These are phyloP conservation scores for Aspergillus nomiae DNA, from an alignment of 2,329 filamentous ascomycete genomes.

Conservation along the genomic window DNA sequence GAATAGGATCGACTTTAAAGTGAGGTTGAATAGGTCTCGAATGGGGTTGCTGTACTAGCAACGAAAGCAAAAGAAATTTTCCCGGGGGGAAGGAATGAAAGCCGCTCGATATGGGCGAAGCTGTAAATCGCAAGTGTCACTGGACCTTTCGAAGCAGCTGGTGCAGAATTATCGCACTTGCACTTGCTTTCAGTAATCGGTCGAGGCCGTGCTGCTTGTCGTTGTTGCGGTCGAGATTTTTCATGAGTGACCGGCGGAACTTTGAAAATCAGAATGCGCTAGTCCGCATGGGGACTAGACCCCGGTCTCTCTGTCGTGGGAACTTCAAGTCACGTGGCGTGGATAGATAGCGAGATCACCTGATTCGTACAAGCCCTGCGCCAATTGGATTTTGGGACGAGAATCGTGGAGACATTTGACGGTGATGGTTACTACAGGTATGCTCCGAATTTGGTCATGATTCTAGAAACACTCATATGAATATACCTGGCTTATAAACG, in stretches of 20 bases:
- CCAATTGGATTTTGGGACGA: constrained; percentile 11
- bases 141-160: constrained; percentile 25
- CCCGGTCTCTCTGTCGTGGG: constrained; percentile 20
- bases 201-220: constrained; percentile 39
- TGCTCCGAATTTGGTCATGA: background rate
- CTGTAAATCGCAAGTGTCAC: constrained; percentile 14
- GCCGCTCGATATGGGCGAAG: constrained; percentile 13
- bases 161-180: constrained; percentile 25
- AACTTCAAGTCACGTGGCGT: constrained; percentile 24
- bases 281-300: constrained; percentile 29
- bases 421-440: background rate
- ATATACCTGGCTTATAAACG: background rate
- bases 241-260: constrained; percentile 37
- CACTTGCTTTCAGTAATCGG: constrained; percentile 31
- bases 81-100: constrained; percentile 8
- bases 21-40: constrained; percentile 1
- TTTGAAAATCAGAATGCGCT: constrained; percentile 44
- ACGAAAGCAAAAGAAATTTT: constrained; percentile 14
- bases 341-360: constrained; percentile 30
- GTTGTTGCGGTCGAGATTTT: constrained; percentile 44
- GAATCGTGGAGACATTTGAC: background rate
- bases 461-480: background rate
- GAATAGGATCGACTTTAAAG: constrained; percentile 9
- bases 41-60: constrained; percentile 5
- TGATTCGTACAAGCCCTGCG: constrained; percentile 28